A percentile compares a stretch with the other conserved stretches of the same genome.
Evolutionary conservation across 163 green algal species (phyloP).

Genomic region (Chloromonas sp.): DNA sequence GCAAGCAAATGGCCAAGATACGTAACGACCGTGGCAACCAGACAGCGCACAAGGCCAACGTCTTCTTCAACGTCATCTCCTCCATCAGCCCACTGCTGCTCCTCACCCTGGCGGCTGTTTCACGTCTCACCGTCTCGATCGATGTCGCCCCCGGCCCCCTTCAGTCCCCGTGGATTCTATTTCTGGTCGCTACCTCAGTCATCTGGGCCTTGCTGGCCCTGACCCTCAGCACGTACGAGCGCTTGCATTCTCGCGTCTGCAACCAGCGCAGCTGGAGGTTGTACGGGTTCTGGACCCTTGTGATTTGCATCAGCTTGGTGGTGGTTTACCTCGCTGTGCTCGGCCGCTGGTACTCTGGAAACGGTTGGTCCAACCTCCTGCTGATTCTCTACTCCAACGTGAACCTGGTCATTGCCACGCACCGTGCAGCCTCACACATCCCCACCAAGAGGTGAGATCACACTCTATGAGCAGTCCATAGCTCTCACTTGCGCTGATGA

Average conservation of each 20-base stretch:
- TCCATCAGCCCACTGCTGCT: slow-evolving; percentile 15
- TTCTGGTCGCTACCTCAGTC: slow-evolving; percentile 12
- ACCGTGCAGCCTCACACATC: slow-evolving; percentile 20
- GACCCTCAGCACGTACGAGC: not conserved
- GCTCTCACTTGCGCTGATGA: too few relatives aligned
- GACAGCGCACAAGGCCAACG: slow-evolving; percentile 18
- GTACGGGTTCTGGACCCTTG: slow-evolving; percentile 22
- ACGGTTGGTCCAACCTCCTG: slow-evolving; percentile 31
- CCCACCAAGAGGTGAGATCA: not conserved
- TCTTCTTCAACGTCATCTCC: slow-evolving; percentile 5
- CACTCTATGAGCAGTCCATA: too few relatives aligned
- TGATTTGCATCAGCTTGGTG: not conserved
- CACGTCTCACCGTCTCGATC: slow-evolving; percentile 19
- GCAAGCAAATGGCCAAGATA: slow-evolving; percentile 19
- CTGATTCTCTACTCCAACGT: slow-evolving; percentile 59
- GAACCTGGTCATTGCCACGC: slow-evolving; percentile 11
- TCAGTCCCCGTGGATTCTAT: slow-evolving; percentile 6
- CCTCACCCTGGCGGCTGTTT: slow-evolving; percentile 22
- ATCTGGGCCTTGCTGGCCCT: slow-evolving; percentile 11
- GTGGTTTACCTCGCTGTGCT: slow-evolving; percentile 19
- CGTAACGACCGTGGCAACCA: slow-evolving; percentile 23
- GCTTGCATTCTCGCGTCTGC: not conserved
- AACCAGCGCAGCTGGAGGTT: slow-evolving; percentile 17
- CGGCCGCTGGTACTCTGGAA: slow-evolving; percentile 21
- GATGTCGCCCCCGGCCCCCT: not conserved